These are phyloP conservation scores for Fusarium piperis DNA, from an alignment of 2,329 filamentous ascomycete species.

Conservation along the genomic window DNA sequence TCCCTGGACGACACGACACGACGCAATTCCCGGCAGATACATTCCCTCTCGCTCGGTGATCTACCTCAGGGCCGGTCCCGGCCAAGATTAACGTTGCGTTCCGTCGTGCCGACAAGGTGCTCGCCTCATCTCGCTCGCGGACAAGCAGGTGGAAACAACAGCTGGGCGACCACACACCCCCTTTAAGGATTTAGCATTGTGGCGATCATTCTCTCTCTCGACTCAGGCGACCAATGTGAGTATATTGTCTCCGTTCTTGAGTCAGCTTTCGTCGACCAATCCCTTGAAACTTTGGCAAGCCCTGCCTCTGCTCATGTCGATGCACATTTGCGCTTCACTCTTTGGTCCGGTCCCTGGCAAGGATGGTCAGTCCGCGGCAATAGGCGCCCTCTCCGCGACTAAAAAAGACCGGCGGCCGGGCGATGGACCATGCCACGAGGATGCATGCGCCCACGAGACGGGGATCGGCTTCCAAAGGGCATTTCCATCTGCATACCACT, in stretches of 20 bases:
- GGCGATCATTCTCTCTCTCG: not conserved
- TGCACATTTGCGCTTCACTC: slow-evolving; percentile 6
- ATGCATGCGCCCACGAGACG: slow-evolving; percentile 8
- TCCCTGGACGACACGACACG: not conserved
- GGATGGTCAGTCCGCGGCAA: slow-evolving; percentile 8
- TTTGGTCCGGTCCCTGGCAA: not conserved
- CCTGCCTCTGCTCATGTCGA: not conserved
- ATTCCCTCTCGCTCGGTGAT: slow-evolving; percentile 4
- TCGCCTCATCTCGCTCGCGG: slow-evolving; percentile 2
- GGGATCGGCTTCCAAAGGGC: slow-evolving; percentile 1
- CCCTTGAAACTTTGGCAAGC: not conserved
- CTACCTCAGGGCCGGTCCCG: not conserved
- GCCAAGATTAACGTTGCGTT: slow-evolving; percentile 1
- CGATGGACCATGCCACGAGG: slow-evolving; percentile 1
- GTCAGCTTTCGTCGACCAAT: not conserved
- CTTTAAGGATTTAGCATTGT: not conserved
- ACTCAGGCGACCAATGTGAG: not conserved
- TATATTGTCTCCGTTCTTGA: not conserved
- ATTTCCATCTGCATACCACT: not conserved
- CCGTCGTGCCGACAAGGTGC: slow-evolving; percentile 33
- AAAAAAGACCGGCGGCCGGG: not conserved
- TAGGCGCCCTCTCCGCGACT: slow-evolving; percentile 1
- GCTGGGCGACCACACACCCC: not conserved
- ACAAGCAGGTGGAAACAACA: not conserved
- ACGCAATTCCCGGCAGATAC: slow-evolving; percentile 9